These are phyloP conservation scores for Carpinus viminea DNA, from an alignment of 306 rosid species.

Conservation along the genomic window DNA sequence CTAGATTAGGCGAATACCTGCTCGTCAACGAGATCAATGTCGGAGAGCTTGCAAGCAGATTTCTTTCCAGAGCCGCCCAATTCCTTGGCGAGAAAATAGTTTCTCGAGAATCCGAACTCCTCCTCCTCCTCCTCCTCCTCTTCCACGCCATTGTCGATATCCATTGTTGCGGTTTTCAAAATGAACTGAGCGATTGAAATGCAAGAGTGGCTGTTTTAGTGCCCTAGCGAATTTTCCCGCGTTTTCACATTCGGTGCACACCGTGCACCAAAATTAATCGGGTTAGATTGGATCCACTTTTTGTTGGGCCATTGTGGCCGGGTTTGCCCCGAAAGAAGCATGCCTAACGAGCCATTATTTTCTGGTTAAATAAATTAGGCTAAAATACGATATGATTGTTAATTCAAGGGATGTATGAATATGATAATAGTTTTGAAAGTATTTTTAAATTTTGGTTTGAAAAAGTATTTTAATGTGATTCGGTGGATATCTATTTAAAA, in stretches of 20 bases:
- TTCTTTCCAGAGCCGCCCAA: conserved; percentile 61
- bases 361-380: too few relatives aligned
- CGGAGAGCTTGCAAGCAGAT: conserved; percentile 67
- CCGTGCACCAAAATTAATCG: neutral
- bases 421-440: too few relatives aligned
- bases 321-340: too few relatives aligned
- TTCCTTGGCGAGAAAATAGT: conserved; percentile 88
- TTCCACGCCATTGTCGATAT: conserved; percentile 44
- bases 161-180: conserved; percentile 35
- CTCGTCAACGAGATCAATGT: conserved; percentile 71
- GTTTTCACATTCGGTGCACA: neutral
- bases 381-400: too few relatives aligned
- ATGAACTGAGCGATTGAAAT: neutral
- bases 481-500: too few relatives aligned
- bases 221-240: conserved; percentile 35
- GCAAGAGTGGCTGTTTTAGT: neutral
- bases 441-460: too few relatives aligned
- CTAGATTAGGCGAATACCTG: conserved; percentile 42
- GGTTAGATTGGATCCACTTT: neutral
- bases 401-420: too few relatives aligned
- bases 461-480: too few relatives aligned
- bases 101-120: conserved; percentile 72
- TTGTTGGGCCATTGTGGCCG: neutral
- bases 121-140: conserved; percentile 73
- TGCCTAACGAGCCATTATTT: too few relatives aligned